Evolutionary conservation across 176 grass and related monocot species (phyloP).

Genomic region (Musa acuminata): DNA sequence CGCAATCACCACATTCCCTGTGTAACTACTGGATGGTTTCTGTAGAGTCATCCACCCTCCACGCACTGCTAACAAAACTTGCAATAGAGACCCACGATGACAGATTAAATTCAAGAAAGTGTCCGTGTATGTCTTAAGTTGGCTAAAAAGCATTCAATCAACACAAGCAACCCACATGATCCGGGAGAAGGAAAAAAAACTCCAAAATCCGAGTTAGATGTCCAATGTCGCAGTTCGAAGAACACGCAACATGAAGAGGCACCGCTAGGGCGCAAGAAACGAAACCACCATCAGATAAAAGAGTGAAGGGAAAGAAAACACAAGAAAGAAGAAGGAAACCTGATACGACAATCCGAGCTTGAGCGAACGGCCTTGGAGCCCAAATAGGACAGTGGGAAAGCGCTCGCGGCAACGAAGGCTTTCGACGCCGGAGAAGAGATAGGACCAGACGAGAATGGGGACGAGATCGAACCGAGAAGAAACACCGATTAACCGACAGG

Average conservation of each 20-base stretch:
- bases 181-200: neutral
- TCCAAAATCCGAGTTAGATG: neutral
- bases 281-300: neutral
- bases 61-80: neutral
- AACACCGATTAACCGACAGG: neutral
- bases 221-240: neutral
- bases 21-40: neutral
- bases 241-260: neutral
- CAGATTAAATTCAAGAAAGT: neutral
- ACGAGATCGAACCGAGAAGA: neutral
- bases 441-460: neutral
- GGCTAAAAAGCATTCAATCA: too few species aligned
- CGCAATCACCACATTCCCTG: neutral
- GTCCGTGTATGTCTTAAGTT: neutral
- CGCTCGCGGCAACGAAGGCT: conserved; percentile 50
- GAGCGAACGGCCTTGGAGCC: conserved; percentile 42
- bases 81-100: neutral
- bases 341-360: conserved; percentile 75
- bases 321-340: conserved; percentile 15
- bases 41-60: neutral
- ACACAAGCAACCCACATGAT: neutral
- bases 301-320: neutral
- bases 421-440: conserved; percentile 47
- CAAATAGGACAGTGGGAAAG: conserved; percentile 55
- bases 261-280: neutral